These are phyloP conservation scores for Dentipellis fragilis DNA, from an alignment of 768 basidiomycete species.

Conservation along the genomic window DNA sequence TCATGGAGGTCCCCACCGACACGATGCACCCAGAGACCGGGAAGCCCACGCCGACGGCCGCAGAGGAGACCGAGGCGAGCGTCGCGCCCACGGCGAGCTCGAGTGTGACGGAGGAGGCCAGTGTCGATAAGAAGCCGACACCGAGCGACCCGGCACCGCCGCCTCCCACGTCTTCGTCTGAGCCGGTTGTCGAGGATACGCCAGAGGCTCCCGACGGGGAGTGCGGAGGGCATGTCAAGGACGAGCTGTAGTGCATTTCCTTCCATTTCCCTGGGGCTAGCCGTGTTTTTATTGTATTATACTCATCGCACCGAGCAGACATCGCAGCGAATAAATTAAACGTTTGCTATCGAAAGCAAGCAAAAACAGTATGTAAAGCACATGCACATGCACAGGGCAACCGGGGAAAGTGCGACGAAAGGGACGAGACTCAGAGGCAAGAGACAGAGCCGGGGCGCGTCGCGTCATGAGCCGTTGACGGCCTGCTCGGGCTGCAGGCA, in stretches of 20 bases:
- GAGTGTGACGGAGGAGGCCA: too few relatives aligned
- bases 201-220: not conserved
- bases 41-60: slow-evolving; percentile 2
- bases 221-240: not conserved
- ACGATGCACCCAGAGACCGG: not conserved
- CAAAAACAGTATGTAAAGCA: not conserved
- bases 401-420: not conserved
- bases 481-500: not conserved
- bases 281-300: not conserved
- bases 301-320: not conserved
- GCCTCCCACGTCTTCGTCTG: too few relatives aligned
- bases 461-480: not conserved
- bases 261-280: not conserved
- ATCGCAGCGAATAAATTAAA: slow-evolving; percentile 5
- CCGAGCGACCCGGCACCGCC: not conserved
- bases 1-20: slow-evolving; percentile 13
- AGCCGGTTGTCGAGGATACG: too few relatives aligned
- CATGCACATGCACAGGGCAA: too few relatives aligned
- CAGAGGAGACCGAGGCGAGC: not conserved
- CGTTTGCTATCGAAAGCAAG: slow-evolving; percentile 9
- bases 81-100: not conserved
- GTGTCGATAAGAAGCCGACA: not conserved
- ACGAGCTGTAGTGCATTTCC: slow-evolving; percentile 7
- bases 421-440: not conserved
- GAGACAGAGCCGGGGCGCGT: too few relatives aligned